Conservation (phyloP, 441 rosid genomes). For the Viola pubescens region DNA sequence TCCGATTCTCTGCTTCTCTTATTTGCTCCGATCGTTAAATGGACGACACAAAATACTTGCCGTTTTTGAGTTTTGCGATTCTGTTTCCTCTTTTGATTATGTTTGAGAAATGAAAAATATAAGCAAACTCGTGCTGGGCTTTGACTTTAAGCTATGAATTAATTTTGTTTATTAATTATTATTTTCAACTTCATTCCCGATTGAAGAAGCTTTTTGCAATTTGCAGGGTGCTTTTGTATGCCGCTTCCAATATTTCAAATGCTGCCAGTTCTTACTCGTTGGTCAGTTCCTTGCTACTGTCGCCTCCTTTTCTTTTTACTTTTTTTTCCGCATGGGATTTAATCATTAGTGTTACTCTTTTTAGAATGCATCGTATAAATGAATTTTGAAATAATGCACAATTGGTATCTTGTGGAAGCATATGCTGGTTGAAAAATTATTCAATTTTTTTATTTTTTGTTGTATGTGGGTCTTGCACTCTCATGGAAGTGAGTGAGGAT, state of each 20-base stretch:
- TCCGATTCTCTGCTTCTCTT: neutral
- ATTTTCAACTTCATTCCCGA: neutral
- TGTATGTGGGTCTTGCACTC: no score
- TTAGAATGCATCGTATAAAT: no score
- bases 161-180: no score
- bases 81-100: neutral
- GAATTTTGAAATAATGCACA: no score
- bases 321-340: neutral
- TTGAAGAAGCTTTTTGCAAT: slow-evolving; percentile 24
- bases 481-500: no score
- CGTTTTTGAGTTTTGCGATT: neutral
- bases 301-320: neutral
- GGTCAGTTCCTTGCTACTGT: slow-evolving; percentile 40
- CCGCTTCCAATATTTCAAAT: slow-evolving; percentile 34
- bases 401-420: no score
- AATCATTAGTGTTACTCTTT: neutral
- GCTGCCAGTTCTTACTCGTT: slow-evolving; percentile 38
- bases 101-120: neutral
- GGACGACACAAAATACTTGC: neutral
- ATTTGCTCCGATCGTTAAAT: neutral
- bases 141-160: neutral
- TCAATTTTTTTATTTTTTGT: no score
- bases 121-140: neutral
- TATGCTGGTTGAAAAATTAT: no score
- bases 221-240: slow-evolving; percentile 39